A percentile compares a stretch with the other conserved stretches of the same genome.
Evolutionary conservation across 2,329 filamentous ascomycete species (phyloP).

Genomic region (Cladophialophora psammophila): DNA sequence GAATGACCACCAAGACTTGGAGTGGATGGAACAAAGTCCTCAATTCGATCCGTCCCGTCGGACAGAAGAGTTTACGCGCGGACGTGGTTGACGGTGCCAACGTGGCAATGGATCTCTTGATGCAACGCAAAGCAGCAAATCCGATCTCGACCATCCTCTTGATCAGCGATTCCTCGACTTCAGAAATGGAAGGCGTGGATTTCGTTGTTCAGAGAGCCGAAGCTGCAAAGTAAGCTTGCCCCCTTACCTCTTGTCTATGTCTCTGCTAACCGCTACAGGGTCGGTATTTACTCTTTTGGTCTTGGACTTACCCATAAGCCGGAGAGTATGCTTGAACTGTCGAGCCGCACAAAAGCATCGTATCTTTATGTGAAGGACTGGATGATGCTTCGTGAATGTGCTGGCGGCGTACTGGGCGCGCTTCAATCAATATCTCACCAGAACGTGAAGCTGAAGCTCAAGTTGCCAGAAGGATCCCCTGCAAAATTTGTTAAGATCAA

Average conservation of each 20-base stretch:
- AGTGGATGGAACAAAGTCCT: conserved; percentile 87
- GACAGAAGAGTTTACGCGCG: conserved; percentile 93
- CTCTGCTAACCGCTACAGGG: conserved; percentile 59
- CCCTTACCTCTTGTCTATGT: conserved; percentile 9
- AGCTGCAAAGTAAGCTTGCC: conserved; percentile 80
- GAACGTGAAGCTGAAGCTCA: conserved; percentile 94
- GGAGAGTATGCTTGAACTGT: conserved; percentile 98
- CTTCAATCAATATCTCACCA: conserved; percentile 97
- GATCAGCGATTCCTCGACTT: conserved; percentile 96
- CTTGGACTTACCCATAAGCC: conserved; percentile 97
- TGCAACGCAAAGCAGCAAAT: conserved; percentile 96
- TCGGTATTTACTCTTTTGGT: conserved; percentile 95
- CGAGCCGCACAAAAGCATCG: conserved; percentile 91
- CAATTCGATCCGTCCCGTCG: conserved; percentile 86
- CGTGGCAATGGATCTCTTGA: conserved; percentile 96
- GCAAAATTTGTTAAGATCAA: conserved; percentile 99
- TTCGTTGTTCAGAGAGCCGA: conserved; percentile 97
- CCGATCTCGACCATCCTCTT: conserved; percentile 93
- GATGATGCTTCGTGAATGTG: conserved; percentile 99
- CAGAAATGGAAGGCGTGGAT: conserved; percentile 92
- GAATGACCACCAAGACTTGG: conserved; percentile 97
- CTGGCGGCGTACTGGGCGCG: conserved; percentile 89
- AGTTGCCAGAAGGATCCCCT: conserved; percentile 91
- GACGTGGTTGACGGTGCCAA: conserved; percentile 98
- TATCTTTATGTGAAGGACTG: conserved; percentile 99